A percentile compares a stretch with the other conserved stretches of the same genome.
These are phyloP conservation scores for Cymbopogon citratus DNA, from an alignment of 176 grass and related monocot species.

Conservation along the genomic window DNA sequence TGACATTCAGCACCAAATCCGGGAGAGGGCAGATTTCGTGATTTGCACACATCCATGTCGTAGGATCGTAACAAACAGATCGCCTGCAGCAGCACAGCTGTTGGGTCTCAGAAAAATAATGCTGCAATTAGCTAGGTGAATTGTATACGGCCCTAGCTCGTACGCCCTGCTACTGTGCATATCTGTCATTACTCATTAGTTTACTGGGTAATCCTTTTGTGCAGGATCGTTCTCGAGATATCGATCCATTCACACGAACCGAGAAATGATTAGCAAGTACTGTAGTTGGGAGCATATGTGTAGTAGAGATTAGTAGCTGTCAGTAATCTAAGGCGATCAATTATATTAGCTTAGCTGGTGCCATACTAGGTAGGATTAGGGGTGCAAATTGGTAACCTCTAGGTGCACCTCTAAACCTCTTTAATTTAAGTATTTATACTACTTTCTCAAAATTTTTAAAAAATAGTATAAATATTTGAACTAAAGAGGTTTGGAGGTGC, in stretches of 20 bases:
- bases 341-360: too few relatives aligned
- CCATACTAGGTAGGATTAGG: too few relatives aligned
- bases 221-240: conserved; percentile 40
- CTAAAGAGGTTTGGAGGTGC: too few relatives aligned
- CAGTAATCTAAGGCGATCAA: background rate
- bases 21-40: background rate
- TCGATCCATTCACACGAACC: background rate
- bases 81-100: background rate
- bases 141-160: background rate
- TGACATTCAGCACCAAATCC: conserved; percentile 44
- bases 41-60: background rate
- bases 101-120: background rate
- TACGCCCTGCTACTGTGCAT: background rate
- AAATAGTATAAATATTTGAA: too few relatives aligned
- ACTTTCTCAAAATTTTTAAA: too few relatives aligned
- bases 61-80: conserved; percentile 31
- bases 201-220: background rate
- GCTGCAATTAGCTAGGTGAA: background rate
- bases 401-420: too few relatives aligned
- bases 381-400: too few relatives aligned
- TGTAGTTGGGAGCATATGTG: background rate
- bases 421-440: too few relatives aligned
- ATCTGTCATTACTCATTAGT: conserved; percentile 2
- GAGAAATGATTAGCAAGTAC: background rate
- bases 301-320: background rate